These are phyloP conservation scores for Saccharomycopsis microspora DNA, from an alignment of 805 yeast species.

Conservation along the genomic window DNA sequence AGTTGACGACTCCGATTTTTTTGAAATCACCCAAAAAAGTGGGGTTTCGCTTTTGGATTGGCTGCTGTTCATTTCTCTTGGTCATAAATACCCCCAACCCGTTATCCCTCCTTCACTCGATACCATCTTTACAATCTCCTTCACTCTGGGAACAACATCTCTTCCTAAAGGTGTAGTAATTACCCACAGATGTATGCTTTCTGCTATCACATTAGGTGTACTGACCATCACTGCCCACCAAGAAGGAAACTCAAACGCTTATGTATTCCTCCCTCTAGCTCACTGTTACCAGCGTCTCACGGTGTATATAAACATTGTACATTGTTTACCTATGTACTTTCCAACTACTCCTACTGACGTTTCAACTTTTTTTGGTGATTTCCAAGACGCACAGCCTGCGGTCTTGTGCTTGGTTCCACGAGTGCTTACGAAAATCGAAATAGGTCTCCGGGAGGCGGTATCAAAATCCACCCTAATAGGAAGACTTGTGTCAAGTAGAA, in stretches of 20 bases:
- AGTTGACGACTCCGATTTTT: slow-evolving; percentile 23
- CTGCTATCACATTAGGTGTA: slow-evolving; percentile 25
- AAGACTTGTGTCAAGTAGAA: slow-evolving; percentile 31
- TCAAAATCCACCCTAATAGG: slow-evolving; percentile 29
- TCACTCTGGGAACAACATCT: slow-evolving; percentile 72
- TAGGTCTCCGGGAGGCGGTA: slow-evolving; percentile 41
- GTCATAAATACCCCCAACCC: slow-evolving; percentile 30
- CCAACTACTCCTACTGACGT: slow-evolving; percentile 34
- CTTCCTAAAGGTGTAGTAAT: slow-evolving; percentile 65
- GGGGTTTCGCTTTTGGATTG: slow-evolving; percentile 25
- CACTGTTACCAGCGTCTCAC: slow-evolving; percentile 40
- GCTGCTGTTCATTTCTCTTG: slow-evolving; percentile 25
- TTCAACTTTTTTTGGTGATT: slow-evolving; percentile 45
- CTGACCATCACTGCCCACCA: slow-evolving; percentile 28
- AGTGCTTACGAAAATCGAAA: slow-evolving; percentile 49
- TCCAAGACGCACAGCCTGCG: slow-evolving; percentile 42
- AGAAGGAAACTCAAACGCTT: slow-evolving; percentile 29
- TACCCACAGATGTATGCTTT: slow-evolving; percentile 30
- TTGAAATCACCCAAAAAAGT: slow-evolving; percentile 22
- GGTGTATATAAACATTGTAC: slow-evolving; percentile 23
- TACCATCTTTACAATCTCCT: slow-evolving; percentile 49
- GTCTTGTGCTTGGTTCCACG: slow-evolving; percentile 52
- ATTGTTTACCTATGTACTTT: slow-evolving; percentile 31
- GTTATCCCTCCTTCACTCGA: slow-evolving; percentile 39
- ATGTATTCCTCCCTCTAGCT: slow-evolving; percentile 39